Evolutionary conservation across 176 grass and related monocot species (phyloP).

Genomic region (Pontederia crassipes): DNA sequence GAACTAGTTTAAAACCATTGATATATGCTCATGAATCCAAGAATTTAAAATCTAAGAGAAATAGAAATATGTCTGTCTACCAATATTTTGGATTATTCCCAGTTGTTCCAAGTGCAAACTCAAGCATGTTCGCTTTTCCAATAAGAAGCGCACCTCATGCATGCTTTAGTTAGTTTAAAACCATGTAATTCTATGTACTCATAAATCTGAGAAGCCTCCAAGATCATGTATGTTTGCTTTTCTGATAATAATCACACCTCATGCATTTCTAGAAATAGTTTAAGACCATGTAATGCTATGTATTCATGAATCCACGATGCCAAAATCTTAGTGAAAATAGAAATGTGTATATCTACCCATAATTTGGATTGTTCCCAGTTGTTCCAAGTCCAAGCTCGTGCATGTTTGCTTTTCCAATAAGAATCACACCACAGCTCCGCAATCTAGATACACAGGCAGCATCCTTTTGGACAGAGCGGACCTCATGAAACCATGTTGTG

Average conservation of each 20-base stretch:
- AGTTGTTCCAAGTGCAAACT: conserved; percentile 82
- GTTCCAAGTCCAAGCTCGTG: conserved; percentile 91
- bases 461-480: conserved; percentile 48
- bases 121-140: too few species aligned
- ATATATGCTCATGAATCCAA: too few species aligned
- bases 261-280: too few species aligned
- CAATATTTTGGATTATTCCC: conserved; percentile 97
- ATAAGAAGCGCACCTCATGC: too few species aligned
- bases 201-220: background rate
- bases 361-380: conserved; percentile 96
- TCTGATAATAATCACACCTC: conserved; percentile 58
- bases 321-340: background rate
- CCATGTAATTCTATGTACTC: background rate
- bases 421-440: conserved; percentile 80
- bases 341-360: conserved; percentile 50
- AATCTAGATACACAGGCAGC: conserved; percentile 66
- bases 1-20: too few species aligned
- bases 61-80: conserved; percentile 28
- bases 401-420: conserved; percentile 98
- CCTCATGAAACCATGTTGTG: conserved; percentile 72
- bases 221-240: conserved; percentile 94
- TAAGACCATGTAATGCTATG: too few species aligned
- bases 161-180: too few species aligned
- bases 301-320: too few species aligned
- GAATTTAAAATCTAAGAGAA: background rate